Evolutionary conservation across 2,329 filamentous ascomycete species (phyloP).

Genomic region (Aspergillus niger): DNA sequence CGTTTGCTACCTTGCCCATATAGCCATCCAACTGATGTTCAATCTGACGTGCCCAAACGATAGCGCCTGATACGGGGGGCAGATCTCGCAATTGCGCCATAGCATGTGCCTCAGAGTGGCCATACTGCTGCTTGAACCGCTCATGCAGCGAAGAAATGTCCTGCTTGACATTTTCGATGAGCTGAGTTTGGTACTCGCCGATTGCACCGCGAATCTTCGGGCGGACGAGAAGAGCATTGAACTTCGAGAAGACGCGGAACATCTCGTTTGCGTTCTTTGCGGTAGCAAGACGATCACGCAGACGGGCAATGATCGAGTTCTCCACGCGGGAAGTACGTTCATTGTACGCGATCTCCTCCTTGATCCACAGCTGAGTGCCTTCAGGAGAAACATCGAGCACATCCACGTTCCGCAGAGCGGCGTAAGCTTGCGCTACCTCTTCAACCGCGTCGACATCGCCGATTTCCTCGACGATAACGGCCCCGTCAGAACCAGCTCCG

Average conservation of each 20-base stretch:
- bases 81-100: slow-evolving; percentile 98
- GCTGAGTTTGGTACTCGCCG: slow-evolving; percentile 94
- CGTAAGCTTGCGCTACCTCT: slow-evolving; percentile 93
- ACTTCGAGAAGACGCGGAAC: slow-evolving; percentile 99
- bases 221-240: slow-evolving; percentile 96
- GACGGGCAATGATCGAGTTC: slow-evolving; percentile 94
- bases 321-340: slow-evolving; percentile 96
- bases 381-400: slow-evolving; percentile 87
- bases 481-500: slow-evolving; percentile 55
- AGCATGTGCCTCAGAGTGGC: slow-evolving; percentile 93
- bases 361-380: slow-evolving; percentile 88
- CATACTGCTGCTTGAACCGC: slow-evolving; percentile 98
- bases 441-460: slow-evolving; percentile 96
- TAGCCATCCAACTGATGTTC: slow-evolving; percentile 93
- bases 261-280: slow-evolving; percentile 98
- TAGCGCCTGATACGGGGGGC: slow-evolving; percentile 92
- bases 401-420: slow-evolving; percentile 90
- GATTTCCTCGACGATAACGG: slow-evolving; percentile 84
- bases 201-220: slow-evolving; percentile 99
- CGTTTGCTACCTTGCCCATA: slow-evolving; percentile 99
- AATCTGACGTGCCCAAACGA: slow-evolving; percentile 97
- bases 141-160: slow-evolving; percentile 93
- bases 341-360: slow-evolving; percentile 94
- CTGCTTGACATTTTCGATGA: slow-evolving; percentile 96
- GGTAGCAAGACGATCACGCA: slow-evolving; percentile 88